Percentiles rank a stretch among this genome's conserved stretches.
Conservation (phyloP, 768 basidiomycete genomes). For the Lactarius hatsudake region DNA sequence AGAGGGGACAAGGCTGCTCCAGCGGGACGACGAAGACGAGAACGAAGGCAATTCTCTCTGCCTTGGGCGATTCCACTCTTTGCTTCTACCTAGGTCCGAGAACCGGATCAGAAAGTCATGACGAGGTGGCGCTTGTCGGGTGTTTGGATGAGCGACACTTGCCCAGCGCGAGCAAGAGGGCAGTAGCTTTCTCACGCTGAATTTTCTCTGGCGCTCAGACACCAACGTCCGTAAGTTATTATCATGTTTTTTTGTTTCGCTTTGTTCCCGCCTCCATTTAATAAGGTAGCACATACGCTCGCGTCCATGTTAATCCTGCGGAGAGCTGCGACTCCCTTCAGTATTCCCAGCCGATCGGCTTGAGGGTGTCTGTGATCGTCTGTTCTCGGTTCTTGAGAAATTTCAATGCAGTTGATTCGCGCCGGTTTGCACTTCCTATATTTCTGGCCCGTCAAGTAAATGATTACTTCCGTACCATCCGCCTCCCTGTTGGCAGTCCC, state of each 20-base stretch:
- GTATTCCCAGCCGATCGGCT: no score
- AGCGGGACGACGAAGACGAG: not conserved
- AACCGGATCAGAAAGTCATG: not conserved
- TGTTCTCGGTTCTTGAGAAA: no score
- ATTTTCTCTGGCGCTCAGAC: not conserved
- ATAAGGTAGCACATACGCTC: not conserved
- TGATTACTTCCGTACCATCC: not conserved
- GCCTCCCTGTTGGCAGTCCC: not conserved
- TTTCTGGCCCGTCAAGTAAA: no score
- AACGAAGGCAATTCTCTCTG: not conserved
- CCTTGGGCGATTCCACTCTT: not conserved
- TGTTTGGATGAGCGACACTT: not conserved
- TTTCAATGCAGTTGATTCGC: no score
- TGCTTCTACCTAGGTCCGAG: not conserved
- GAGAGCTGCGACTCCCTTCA: no score
- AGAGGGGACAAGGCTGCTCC: not conserved
- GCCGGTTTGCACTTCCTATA: no score
- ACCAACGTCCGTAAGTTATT: no score
- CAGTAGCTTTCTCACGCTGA: not conserved
- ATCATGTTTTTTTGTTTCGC: no score
- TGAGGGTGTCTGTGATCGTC: no score
- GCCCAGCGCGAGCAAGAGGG: not conserved
- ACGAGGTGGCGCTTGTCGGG: not conserved
- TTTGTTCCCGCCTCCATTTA: not conserved
- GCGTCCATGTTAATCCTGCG: no score